phyloP scores from a whole-genome alignment of 805 yeast species.

The Wickerhamiella brachini region DNA sequence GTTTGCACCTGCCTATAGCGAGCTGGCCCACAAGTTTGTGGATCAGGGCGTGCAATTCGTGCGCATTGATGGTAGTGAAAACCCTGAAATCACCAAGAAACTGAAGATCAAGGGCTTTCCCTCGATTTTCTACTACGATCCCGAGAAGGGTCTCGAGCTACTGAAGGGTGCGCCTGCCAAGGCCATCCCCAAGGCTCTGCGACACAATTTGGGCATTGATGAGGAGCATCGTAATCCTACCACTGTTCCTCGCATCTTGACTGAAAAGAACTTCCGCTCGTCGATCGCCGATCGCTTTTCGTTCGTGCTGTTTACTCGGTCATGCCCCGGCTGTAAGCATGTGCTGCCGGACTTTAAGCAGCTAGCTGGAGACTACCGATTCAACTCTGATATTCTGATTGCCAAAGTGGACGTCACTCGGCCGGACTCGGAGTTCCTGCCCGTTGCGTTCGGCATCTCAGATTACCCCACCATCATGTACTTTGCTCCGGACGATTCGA shows the following conservation, averaged over 20 bases:
- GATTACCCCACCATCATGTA: conserved; percentile 4
- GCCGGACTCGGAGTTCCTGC: background rate
- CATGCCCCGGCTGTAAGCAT: conserved; percentile 17
- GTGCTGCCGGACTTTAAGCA: conserved; percentile 23
- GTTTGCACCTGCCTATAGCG: conserved; percentile 33
- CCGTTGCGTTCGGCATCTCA: background rate
- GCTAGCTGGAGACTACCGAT: conserved; percentile 23
- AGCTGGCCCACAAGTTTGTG: background rate
- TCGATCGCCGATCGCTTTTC: conserved; percentile 3
- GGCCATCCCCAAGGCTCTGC: background rate
- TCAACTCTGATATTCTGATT: conserved; percentile 16
- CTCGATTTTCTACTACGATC: conserved; percentile 30
- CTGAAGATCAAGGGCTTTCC: conserved; percentile 54
- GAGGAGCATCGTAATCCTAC: background rate
- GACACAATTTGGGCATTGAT: background rate
- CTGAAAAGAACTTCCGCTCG: background rate
- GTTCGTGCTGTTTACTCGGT: conserved; percentile 1
- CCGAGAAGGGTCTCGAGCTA: conserved; percentile 9
- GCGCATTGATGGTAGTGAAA: conserved; percentile 47
- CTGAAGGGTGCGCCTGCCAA: background rate
- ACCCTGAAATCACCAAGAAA: conserved; percentile 35
- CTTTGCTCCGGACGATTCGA: background rate
- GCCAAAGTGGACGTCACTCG: conserved; percentile 4
- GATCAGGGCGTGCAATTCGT: conserved; percentile 22
- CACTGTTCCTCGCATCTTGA: background rate